Base-by-base conservation (phyloP, 306 rosid species). In the Quercus variabilis region DNA sequence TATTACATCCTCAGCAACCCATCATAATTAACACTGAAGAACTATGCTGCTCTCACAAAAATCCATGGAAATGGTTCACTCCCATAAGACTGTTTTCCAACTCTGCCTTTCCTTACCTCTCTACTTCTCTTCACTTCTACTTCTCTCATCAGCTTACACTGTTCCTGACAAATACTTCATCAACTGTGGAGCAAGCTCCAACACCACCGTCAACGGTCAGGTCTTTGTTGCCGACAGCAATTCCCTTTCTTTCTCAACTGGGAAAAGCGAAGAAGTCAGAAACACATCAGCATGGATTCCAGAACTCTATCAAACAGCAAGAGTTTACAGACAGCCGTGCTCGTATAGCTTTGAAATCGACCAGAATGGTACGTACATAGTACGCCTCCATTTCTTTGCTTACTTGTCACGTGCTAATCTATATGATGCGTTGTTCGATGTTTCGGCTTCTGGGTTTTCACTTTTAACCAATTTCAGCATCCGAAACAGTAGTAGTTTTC, bases 381-480 rank as follows among this genome's bases (percentile, higher is more conserved):
- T 89, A 49, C 91, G 91, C 52, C 87, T 89, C 23, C 91, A 91
- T 69, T 91, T 91, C 84, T 81, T 57, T 2, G 71, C 78, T 58
- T 38, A 7, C 46, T 38, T 38, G 11, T 75, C 89, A 0, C 4
- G 74, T 5, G 1, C 3, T 5, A 5, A 74, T 30, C 78, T 87
- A 3, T 62, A 85, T 8, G 17, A 56, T 0, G 91, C 90, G 3
- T 74, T 35, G 30, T 91, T 89, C 85, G 73, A 81, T 41, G 91
- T 89, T 74, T 67, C 79, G 0, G 81, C 79, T 41, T 46, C 78
- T 9, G 17, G 67, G 1, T 83, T 85, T 60, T 43, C 30, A 23
- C 76, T 81, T 56, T 38, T 87, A 26, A 74, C 23, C 4, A 80
- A 74, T 49, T 85, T 78, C 19, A 4, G 35, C 1, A 55, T 28